Evolutionary conservation across 805 yeast species (phyloP), one percentile per base, ranked within the genome.

Genomic region (Wickerhamomyces ciferrii): DNA sequence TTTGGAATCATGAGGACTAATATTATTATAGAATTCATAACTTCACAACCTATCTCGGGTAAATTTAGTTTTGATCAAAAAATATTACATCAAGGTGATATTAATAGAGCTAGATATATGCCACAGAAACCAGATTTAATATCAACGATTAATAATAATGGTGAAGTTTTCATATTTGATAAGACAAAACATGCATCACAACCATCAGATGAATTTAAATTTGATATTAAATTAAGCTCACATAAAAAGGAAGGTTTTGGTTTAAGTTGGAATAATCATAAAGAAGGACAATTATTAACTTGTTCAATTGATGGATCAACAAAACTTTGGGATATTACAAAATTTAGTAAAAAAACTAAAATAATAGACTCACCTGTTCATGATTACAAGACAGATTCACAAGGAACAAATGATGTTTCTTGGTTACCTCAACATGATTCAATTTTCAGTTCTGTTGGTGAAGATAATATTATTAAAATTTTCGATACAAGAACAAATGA

Each of bases 51-150:
- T 54, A 71, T 49, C 54, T 66, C 39, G 44, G 68, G 64, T 14
- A 66, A 72, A 44, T 60, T 76, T 18, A 61, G 62, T 38, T 61
- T 73, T 29, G 50, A 72, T 5, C 95, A 87, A 63, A 74, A 75
- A 40, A 81, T 87, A n/a, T 71, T 76, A 31, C 89, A 82, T 53
- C 62, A 68, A 1, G 90, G 87, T 2, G 94, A 84, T 52, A 83
- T 90, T 46, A 87, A 88, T 59, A 76, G 78, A 50, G 82, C 86
- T 0, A 71, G 84, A 34, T 79, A 77, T 56, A 78, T 87, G 81
- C 96, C 96, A 0, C 92, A 85, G 53, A 91, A 91, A 56, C 94
- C 94, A 2, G 94, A 90, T 57, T 58, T 91, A 5, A 72, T 91
- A 5, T 88, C 91, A 2, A 76, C 89, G 18, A 78, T 82, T 10